phyloP scores from a whole-genome alignment of 306 rosid species.

The Sicyos edulis region DNA sequence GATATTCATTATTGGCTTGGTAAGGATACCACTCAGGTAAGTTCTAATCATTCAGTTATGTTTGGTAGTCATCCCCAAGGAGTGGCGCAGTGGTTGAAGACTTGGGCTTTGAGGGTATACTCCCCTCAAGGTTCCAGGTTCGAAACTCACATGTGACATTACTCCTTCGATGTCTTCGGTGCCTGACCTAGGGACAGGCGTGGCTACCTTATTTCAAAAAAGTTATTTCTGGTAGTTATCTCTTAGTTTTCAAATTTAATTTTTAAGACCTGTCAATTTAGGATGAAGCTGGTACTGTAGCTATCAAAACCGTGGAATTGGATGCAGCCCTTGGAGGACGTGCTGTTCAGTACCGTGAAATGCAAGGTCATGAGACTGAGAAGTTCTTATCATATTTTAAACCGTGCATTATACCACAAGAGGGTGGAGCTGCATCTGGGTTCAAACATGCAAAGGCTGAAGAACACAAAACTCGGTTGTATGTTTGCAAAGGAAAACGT shows the following conservation, averaged over 20 bases:
- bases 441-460: constrained; percentile 83
- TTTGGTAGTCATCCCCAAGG: constrained; percentile 15
- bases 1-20: constrained; percentile 99
- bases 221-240: constrained; percentile 13
- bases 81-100: no score
- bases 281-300: constrained; percentile 98
- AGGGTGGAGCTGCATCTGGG: constrained; percentile 91
- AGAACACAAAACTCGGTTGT: constrained; percentile 61
- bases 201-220: no score
- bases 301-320: constrained; percentile 87
- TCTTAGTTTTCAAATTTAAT: constrained; percentile 20
- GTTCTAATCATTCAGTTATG: constrained; percentile 11
- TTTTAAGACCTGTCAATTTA: constrained; percentile 34
- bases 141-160: no score
- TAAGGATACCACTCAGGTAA: constrained; percentile 80
- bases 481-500: constrained; percentile 80
- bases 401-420: constrained; percentile 92
- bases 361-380: constrained; percentile 87
- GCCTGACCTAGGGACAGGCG: no score
- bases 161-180: no score
- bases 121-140: no score
- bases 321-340: constrained; percentile 98
- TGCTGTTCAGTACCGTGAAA: constrained; percentile 95
- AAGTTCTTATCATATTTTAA: constrained; percentile 82
- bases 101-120: no score